Base-by-base conservation (phyloP, 108 stramenopile species). In the Conticribra guillardii region DNA sequence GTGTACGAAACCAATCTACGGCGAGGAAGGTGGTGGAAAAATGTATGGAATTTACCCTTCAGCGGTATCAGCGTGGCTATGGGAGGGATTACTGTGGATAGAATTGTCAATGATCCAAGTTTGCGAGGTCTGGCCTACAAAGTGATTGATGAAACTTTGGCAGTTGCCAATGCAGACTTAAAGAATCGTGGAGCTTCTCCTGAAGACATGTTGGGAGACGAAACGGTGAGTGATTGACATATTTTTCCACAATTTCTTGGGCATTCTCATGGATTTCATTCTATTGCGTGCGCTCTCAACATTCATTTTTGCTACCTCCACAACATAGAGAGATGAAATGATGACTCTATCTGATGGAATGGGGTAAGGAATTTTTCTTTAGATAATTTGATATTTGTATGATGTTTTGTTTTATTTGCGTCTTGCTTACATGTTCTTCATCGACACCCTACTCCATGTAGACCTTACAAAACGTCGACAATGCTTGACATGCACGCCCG, bases 21-120 rank as follows among this genome's bases (percentile, higher is more conserved):
- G 3, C 49, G 82, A 14, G 92, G 88, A 0, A 50, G 92, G 64
- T 96, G 95, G 95, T 84, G 74, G 67, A 96, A 96, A 60, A 84
- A 77, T 45, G 55, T 85, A n/a, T 96, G 90, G 90, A 96, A 96
- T 71, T 58, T 93, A 17, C 95, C 95, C 8, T 96, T 92, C 66
- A 91, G 88, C 77, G 92, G 92, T 2, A 86, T 96, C 34, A 83
- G 81, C 21, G 91, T 93, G 2, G 91, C 92, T 17, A 90, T 96
- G 92, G 89, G 89, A 54, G 95, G 95, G 11, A 88, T 93, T 23
- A 92, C 92, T 17, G 80, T 92, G 22, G 95, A 96, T 63, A 83
- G 77, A 51, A 89, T 96, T 47, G 87, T 90, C 21, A 71, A 52
- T 9, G 91, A 96, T 86, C 80, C 82, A 19, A 83, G 87, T 47